Evolutionary conservation across 1,284 basidiomycete genomes (phyloP).

Genomic region (Apiotrichum domesticum): DNA sequence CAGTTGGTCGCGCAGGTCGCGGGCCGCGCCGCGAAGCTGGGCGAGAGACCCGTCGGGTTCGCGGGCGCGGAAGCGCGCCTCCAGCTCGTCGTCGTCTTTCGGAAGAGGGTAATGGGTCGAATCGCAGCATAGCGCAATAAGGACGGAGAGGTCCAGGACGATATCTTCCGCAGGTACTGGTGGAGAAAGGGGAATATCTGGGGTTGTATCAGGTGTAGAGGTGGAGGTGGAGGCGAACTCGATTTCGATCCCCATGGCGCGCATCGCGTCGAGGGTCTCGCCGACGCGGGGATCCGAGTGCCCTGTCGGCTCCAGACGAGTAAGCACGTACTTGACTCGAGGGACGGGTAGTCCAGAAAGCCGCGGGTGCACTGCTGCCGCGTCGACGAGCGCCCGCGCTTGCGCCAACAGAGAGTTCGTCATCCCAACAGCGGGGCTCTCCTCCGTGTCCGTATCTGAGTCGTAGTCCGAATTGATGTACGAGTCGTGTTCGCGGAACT

Average conservation of each 20-base stretch:
- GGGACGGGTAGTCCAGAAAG: slow-evolving; percentile 29
- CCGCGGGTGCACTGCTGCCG: slow-evolving; percentile 54
- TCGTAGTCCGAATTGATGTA: slow-evolving; percentile 55
- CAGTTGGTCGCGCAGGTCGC: slow-evolving; percentile 39
- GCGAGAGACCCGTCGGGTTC: slow-evolving; percentile 10
- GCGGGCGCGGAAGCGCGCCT: slow-evolving; percentile 53
- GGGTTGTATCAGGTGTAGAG: background rate
- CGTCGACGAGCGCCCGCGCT: slow-evolving; percentile 51
- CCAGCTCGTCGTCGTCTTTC: slow-evolving; percentile 51
- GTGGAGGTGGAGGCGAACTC: slow-evolving; percentile 17
- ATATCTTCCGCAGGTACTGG: slow-evolving; percentile 45
- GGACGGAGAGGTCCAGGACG: slow-evolving; percentile 71
- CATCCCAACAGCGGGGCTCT: background rate
- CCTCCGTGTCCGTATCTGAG: slow-evolving; percentile 20
- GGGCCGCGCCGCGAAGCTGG: slow-evolving; percentile 27
- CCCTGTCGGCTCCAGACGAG: slow-evolving; percentile 54
- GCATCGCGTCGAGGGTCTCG: slow-evolving; percentile 56
- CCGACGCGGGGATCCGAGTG: slow-evolving; percentile 56
- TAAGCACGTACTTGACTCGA: slow-evolving; percentile 59
- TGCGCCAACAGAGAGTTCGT: slow-evolving; percentile 54
- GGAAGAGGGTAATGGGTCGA: slow-evolving; percentile 69
- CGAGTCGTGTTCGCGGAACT: slow-evolving; percentile 74
- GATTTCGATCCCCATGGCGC: slow-evolving; percentile 60
- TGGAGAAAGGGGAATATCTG: background rate
- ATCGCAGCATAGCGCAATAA: slow-evolving; percentile 77